These are phyloP conservation scores for Canna indica DNA, from an alignment of 176 grass and related monocot species.

Conservation along the genomic window DNA sequence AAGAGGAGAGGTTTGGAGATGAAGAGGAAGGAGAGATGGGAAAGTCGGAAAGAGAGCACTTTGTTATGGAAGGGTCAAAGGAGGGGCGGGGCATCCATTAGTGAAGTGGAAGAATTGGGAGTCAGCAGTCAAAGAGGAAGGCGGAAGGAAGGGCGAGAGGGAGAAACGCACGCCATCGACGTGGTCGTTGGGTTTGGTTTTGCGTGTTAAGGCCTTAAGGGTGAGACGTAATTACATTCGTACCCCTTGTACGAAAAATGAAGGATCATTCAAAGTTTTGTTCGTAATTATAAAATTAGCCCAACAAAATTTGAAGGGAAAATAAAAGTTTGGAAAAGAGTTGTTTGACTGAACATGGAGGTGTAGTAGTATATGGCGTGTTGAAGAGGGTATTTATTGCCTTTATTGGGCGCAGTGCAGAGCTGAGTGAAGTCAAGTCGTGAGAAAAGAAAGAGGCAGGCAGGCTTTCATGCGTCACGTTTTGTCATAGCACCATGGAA, in stretches of 20 bases:
- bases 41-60: not conserved
- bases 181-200: slow-evolving; percentile 23
- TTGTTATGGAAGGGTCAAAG: not conserved
- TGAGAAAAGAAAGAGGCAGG: not conserved
- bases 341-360: too few relatives aligned
- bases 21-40: not conserved
- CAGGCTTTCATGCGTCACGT: not conserved
- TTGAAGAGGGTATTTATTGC: not conserved
- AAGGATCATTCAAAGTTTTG: not conserved
- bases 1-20: not conserved
- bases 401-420: not conserved
- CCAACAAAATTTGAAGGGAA: too few relatives aligned
- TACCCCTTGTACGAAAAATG: not conserved
- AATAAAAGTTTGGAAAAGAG: too few relatives aligned
- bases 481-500: not conserved
- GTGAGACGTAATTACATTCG: not conserved
- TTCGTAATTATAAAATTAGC: too few relatives aligned
- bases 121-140: slow-evolving; percentile 8
- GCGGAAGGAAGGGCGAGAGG: not conserved
- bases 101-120: not conserved
- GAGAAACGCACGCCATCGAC: slow-evolving; percentile 17
- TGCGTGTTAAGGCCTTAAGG: not conserved
- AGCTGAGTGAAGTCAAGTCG: too few relatives aligned
- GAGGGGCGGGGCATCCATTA: not conserved
- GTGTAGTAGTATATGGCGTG: not conserved